phyloP scores from a whole-genome alignment of 2,329 filamentous ascomycete genomes.

The Aureobasidium pullulans region DNA sequence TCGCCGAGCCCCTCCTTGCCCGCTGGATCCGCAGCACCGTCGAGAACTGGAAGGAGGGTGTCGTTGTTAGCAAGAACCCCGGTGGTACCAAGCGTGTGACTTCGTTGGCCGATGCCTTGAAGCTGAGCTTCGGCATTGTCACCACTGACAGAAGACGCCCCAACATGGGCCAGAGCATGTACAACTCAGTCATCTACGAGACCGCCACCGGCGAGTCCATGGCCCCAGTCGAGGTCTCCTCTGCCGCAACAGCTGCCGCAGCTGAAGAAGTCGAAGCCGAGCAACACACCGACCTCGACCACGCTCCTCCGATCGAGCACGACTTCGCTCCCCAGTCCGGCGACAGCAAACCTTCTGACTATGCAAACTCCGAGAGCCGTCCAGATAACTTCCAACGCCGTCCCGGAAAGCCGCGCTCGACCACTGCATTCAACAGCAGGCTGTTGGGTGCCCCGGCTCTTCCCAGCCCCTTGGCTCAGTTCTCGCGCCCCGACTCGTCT shows the following conservation, averaged over 20 bases:
- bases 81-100: constrained; percentile 96
- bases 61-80: constrained; percentile 96
- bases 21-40: constrained; percentile 93
- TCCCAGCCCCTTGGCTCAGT: constrained; percentile 26
- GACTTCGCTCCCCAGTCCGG: constrained; percentile 22
- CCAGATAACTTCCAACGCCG: not conserved
- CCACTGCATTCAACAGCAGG: constrained; percentile 19
- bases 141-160: constrained; percentile 64
- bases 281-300: constrained; percentile 23
- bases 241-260: not conserved
- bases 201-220: constrained; percentile 23
- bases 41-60: constrained; percentile 77
- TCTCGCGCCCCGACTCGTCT: constrained; percentile 25
- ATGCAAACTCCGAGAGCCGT: constrained; percentile 5
- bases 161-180: constrained; percentile 50
- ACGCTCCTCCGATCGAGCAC: constrained; percentile 19
- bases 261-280: constrained; percentile 22
- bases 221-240: constrained; percentile 16
- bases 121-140: constrained; percentile 96
- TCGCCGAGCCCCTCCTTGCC: constrained; percentile 89
- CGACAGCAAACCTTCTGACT: constrained; percentile 11
- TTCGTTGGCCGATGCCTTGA: constrained; percentile 87
- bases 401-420: constrained; percentile 18
- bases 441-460: constrained; percentile 21
- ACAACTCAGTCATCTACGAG: constrained; percentile 67